phyloP scores from a whole-genome alignment of 768 basidiomycete species.

The Termitomyces sp. region DNA sequence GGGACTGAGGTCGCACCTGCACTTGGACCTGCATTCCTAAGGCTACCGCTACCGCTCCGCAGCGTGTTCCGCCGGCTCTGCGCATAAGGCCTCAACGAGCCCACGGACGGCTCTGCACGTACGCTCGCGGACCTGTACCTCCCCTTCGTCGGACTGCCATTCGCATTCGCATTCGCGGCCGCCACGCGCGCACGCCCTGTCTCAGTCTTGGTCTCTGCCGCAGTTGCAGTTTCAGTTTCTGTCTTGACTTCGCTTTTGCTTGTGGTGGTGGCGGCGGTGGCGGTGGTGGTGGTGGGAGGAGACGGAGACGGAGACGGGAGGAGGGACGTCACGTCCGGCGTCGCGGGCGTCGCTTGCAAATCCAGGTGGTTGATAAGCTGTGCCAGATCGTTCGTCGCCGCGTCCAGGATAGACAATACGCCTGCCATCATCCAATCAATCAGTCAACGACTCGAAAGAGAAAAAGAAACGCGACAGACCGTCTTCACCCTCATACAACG shows the following conservation, averaged over 20 bases:
- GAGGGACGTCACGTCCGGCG: conserved; percentile 39
- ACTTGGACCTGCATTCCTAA: background rate
- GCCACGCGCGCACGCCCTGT: background rate
- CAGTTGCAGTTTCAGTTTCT: too few species aligned
- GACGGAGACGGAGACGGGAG: conserved; percentile 20
- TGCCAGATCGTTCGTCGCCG: conserved; percentile 76
- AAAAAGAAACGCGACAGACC: conserved; percentile 27
- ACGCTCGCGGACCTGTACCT: conserved; percentile 12
- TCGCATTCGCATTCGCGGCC: background rate
- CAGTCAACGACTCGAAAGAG: background rate
- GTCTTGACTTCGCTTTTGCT: too few species aligned
- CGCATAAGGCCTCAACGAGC: conserved; percentile 48
- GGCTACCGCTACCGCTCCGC: too few species aligned
- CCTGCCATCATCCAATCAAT: conserved; percentile 24
- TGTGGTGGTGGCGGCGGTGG: rapidly evolving
- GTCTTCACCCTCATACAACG: conserved; percentile 50
- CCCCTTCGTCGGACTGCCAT: conserved; percentile 5
- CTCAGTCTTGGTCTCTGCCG: rapidly evolving
- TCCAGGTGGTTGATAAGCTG: conserved; percentile 78
- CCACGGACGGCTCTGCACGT: conserved; percentile 29
- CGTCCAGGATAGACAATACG: conserved; percentile 66
- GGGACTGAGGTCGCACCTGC: too few species aligned
- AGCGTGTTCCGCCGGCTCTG: conserved; percentile 19
- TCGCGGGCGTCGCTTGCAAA: conserved; percentile 69
- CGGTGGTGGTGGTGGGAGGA: conserved; percentile 3